Base-by-base conservation (phyloP, 495 filamentous ascomycete species). In the Lasiosphaeris hirsuta region DNA sequence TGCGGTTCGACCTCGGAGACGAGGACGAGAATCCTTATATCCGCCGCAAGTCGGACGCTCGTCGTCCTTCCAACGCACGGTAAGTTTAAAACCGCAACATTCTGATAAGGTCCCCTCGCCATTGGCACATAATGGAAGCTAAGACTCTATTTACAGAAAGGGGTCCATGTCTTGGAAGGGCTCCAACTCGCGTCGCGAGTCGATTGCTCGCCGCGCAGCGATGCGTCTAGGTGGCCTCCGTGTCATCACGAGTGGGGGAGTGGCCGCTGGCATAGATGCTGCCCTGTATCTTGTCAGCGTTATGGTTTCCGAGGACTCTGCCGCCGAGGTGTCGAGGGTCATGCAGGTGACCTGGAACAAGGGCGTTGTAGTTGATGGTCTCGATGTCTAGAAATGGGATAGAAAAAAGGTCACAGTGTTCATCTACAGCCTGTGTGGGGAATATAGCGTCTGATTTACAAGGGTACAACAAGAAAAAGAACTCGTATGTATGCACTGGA, bases 261-360 rank as follows among this genome's bases (percentile, higher is more conserved):
- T 90, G 51, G 86, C 84, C 59, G 83, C 85, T 67, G 90, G 90
- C 58, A 71, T 93, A 34, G 90, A 95, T 76, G 90, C 88, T 15
- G 74, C 83, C 56, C 72, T 92, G 71, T 90, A 92, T 74, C 73
- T 95, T 62, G 86, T 93, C 47, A 86, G 82, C 71, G 84, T 84
- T 51, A 73, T 92, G 68, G 85, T 90, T 17, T 81, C 77, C 10
- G 77, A 85, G 59, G 87, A 89, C 17, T 73, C 80, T 42, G 87
- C 88, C 19, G 77, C 83, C 23, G 85, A 90, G 74, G 84, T 87
- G 42, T 84, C 86, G 33, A 75, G 82, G 46, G 35, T 83, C 43
- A 81, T 90, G 78, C 86, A 90, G 75, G 81, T 88, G 72, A 76
- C 77, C 51, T 92, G 89, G 88, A 77, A 77, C 58, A 87, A 84